Evolutionary conservation across 2,329 filamentous ascomycete species (phyloP), one percentile per base, ranked within the genome.

Genomic region (Periconia sp.): DNA sequence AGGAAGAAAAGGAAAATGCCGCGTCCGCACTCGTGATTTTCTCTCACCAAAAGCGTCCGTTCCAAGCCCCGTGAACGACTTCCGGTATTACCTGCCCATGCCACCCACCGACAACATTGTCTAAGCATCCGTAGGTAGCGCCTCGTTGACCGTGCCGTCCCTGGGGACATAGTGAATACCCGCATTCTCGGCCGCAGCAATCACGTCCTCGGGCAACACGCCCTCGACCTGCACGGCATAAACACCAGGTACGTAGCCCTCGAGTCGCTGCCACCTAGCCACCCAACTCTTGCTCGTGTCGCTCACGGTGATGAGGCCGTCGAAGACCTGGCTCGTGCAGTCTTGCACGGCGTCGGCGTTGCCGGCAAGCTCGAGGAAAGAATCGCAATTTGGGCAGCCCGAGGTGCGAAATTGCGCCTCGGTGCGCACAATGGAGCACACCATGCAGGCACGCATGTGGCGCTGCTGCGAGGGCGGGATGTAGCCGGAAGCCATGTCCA

Each of bases 191-290:
- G 82, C 71, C 24, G 74, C 75, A 25, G 73, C 72, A 21, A 83
- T 70, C 26, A 80, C 75, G 43, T 85, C 82, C 29, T 81, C 78
- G 0, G 82, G 79, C 36, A 85, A 63, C 49, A 89, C 84, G 13
- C 94, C 94, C 22, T 88, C 90, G 17, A 99, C 94, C 75, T 97
- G 96, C 42, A 91, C 88, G 13, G 94, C 94, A 74, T 99, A 99
- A 44, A 95, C 85, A 40, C 94, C 94, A 12, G 84, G 82, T 38
- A 94, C 87, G 70, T 95, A 97, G 41, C 83, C 84, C 68, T 96
- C 89, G 46, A 99, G 75, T 7, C 94, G 83, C 78, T 97, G 91
- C 87, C 92, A 97, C 67, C 89, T 89, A n/a, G 92, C 92, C 35
- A 97, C 89, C 94, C 94, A 99, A 63, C 89, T 95, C 56, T 79